A percentile compares a stretch with the other conserved stretches of the same genome.
phyloP scores from a whole-genome alignment of 2,329 filamentous ascomycete species.

The Penicillium sp. region DNA sequence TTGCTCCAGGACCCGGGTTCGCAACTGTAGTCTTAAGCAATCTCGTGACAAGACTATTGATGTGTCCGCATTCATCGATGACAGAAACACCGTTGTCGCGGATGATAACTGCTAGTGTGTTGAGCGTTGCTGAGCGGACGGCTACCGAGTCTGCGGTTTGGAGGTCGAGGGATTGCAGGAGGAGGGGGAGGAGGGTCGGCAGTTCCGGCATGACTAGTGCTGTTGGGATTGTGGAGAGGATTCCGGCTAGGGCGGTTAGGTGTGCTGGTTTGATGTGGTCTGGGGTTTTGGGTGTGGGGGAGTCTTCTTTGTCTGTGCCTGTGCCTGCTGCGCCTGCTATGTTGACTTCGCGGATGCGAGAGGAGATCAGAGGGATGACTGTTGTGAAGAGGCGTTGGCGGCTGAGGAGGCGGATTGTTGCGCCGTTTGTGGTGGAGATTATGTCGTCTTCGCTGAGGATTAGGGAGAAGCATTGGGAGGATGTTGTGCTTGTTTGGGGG shows the following conservation, averaged over 20 bases:
- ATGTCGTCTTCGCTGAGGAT: conserved; percentile 60
- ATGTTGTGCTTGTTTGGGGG: conserved; percentile 47
- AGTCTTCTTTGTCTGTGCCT: no score
- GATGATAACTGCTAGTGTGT: conserved; percentile 57
- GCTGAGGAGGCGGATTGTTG: conserved; percentile 58
- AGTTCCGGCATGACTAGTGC: conserved; percentile 59
- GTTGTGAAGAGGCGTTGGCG: conserved; percentile 63
- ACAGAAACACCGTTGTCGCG: conserved; percentile 53
- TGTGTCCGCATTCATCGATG: conserved; percentile 52
- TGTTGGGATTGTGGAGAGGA: conserved; percentile 58
- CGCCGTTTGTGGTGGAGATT: conserved; percentile 58
- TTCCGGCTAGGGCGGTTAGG: conserved; percentile 60
- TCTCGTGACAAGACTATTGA: conserved; percentile 54
- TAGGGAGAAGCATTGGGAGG: conserved; percentile 57
- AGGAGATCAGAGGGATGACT: conserved; percentile 54
- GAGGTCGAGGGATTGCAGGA: conserved; percentile 62
- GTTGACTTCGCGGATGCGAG: conserved; percentile 48
- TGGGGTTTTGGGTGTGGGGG: conserved; percentile 29
- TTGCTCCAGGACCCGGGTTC: conserved; percentile 13
- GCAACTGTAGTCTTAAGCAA: conserved; percentile 48
- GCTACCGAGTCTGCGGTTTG: conserved; percentile 44
- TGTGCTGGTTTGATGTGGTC: conserved; percentile 55
- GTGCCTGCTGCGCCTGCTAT: conserved; percentile 30
- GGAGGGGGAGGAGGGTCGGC: conserved; percentile 54
- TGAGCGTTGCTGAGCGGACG: conserved; percentile 59